These are phyloP conservation scores for Tephrocybe sp. DNA, from an alignment of 768 basidiomycete species.

Conservation along the genomic window DNA sequence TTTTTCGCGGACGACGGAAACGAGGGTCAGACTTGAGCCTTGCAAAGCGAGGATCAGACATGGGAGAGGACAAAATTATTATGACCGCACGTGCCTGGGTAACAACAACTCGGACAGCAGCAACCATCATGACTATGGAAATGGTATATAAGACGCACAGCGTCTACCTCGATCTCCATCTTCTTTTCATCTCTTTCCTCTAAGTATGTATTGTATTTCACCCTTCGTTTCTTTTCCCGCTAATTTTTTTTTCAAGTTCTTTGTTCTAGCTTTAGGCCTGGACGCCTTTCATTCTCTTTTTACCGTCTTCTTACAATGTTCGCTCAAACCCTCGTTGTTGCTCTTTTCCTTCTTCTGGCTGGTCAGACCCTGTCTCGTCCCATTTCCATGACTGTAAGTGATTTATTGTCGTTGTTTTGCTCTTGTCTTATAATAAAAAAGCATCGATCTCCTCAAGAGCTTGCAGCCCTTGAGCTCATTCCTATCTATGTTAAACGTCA, in stretches of 20 bases:
- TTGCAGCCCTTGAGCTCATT: slow-evolving; percentile 37
- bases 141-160: slow-evolving; percentile 6
- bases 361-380: slow-evolving; percentile 42
- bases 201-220: slow-evolving; percentile 7
- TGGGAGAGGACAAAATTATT: slow-evolving; percentile 20
- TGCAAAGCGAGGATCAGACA: slow-evolving; percentile 88
- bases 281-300: slow-evolving; percentile 20
- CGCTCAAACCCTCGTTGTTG: slow-evolving; percentile 33
- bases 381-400: slow-evolving; percentile 37
- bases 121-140: slow-evolving; percentile 12
- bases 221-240: background rate
- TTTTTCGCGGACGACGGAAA: slow-evolving; percentile 82
- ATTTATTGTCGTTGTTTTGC: background rate
- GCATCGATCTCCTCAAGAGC: slow-evolving; percentile 25
- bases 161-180: background rate
- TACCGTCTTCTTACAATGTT: slow-evolving; percentile 39
- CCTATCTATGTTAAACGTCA: slow-evolving; percentile 39
- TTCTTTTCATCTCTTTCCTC: slow-evolving; percentile 13
- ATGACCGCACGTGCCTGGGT: slow-evolving; percentile 10
- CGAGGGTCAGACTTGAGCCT: slow-evolving; percentile 88
- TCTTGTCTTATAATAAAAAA: slow-evolving; percentile 18
- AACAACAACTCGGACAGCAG: slow-evolving; percentile 7
- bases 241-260: slow-evolving; percentile 10
- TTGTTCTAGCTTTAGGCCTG: slow-evolving; percentile 16
- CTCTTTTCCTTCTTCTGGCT: slow-evolving; percentile 40